These are phyloP conservation scores for Alternaria novae-zelandiae DNA, from an alignment of 2,329 filamentous ascomycete species.

Conservation along the genomic window DNA sequence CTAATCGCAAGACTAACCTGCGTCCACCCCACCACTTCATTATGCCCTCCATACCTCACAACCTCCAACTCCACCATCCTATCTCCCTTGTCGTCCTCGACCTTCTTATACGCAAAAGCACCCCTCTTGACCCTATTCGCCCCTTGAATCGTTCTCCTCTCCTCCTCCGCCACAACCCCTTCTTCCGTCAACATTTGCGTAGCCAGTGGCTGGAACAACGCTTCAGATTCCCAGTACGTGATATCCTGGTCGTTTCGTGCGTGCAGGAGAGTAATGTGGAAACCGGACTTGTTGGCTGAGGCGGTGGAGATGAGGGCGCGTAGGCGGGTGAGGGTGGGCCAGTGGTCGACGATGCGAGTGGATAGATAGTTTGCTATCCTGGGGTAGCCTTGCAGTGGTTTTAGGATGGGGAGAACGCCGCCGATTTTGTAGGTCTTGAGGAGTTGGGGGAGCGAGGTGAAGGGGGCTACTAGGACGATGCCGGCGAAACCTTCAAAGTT, in stretches of 20 bases:
- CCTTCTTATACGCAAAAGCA: conserved; percentile 45
- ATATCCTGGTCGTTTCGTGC: conserved; percentile 84
- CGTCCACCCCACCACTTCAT: conserved; percentile 70
- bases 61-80: conserved; percentile 51
- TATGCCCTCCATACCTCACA: conserved; percentile 63
- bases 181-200: conserved; percentile 37
- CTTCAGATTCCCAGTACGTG: conserved; percentile 69
- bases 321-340: conserved; percentile 75
- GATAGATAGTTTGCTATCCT: conserved; percentile 67
- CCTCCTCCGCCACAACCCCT: conserved; percentile 30
- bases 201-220: conserved; percentile 35
- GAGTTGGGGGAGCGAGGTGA: conserved; percentile 75
- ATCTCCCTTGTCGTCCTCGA: conserved; percentile 35
- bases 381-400: conserved; percentile 73
- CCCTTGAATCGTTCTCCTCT: conserved; percentile 41
- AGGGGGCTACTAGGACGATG: conserved; percentile 79
- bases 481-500: conserved; percentile 71
- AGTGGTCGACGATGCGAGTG: conserved; percentile 75
- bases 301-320: conserved; percentile 51
- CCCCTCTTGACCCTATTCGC: conserved; percentile 41
- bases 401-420: conserved; percentile 80
- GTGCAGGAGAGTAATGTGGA: conserved; percentile 71
- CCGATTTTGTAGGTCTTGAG: conserved; percentile 78
- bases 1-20: conserved; percentile 69
- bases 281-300: neutral